phyloP scores from a whole-genome alignment of 192 early-diverging fungal genomes.

The Rhizoclosmatium sp. region DNA sequence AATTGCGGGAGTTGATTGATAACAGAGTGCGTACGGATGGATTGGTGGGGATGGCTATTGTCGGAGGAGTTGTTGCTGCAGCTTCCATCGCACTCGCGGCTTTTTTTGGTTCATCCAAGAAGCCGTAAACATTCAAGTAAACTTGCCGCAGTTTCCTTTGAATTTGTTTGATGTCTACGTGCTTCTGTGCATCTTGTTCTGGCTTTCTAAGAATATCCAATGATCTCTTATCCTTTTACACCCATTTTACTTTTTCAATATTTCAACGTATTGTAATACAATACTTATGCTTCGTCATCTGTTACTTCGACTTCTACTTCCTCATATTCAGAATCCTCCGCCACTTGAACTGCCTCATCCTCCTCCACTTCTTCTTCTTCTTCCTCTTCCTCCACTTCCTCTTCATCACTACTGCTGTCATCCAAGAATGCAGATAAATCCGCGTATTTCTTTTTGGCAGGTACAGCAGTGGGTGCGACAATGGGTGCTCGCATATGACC shows the following conservation, averaged over 20 bases:
- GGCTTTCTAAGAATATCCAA: neutral
- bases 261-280: neutral
- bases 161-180: slow-evolving; percentile 37
- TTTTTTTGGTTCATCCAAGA: slow-evolving; percentile 33
- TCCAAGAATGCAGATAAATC: slow-evolving; percentile 13
- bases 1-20: slow-evolving; percentile 80
- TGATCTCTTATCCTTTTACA: slow-evolving; percentile 4
- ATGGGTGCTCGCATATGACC: neutral
- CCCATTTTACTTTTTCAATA: slow-evolving; percentile 34
- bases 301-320: slow-evolving; percentile 45
- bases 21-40: slow-evolving; percentile 84
- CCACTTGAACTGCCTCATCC: slow-evolving; percentile 52
- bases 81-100: slow-evolving; percentile 53
- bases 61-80: slow-evolving; percentile 79
- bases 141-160: neutral
- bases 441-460: slow-evolving; percentile 26
- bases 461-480: slow-evolving; percentile 26
- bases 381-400: slow-evolving; percentile 35
- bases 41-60: slow-evolving; percentile 86
- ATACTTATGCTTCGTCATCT: slow-evolving; percentile 27
- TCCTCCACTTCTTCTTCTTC: slow-evolving; percentile 42
- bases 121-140: neutral
- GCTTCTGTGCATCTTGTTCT: slow-evolving; percentile 47
- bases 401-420: slow-evolving; percentile 44
- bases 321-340: slow-evolving; percentile 47